phyloP scores from a whole-genome alignment of 2,329 filamentous ascomycete genomes.

The Tolypocladium pustulatum region DNA sequence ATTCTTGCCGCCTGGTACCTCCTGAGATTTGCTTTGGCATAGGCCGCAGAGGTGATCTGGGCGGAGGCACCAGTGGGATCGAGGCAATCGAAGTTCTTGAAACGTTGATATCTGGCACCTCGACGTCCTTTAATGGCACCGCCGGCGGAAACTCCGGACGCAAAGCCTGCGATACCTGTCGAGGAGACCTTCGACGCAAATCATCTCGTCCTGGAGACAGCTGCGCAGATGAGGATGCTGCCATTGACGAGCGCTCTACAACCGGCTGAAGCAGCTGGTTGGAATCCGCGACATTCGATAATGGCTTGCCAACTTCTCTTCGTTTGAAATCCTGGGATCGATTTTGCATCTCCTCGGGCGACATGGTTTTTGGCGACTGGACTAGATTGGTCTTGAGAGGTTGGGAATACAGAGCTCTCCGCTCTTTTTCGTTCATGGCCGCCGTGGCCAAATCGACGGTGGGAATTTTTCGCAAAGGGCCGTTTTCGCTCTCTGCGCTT shows the following conservation, averaged over 20 bases:
- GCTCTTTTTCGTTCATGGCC: slow-evolving; percentile 32
- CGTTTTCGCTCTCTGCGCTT: slow-evolving; percentile 19
- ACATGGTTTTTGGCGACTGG: slow-evolving; percentile 21
- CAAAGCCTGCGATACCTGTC: slow-evolving; percentile 16
- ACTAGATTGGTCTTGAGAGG: slow-evolving; percentile 20
- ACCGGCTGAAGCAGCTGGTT: slow-evolving; percentile 1
- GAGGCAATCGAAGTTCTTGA: neutral
- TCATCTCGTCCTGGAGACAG: slow-evolving; percentile 40
- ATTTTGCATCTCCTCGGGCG: slow-evolving; percentile 20
- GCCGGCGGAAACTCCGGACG: neutral
- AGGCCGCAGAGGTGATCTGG: neutral
- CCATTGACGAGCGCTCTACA: slow-evolving; percentile 1
- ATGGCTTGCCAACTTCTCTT: slow-evolving; percentile 21
- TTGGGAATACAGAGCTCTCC: slow-evolving; percentile 19
- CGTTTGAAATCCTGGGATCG: slow-evolving; percentile 25
- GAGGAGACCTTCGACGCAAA: slow-evolving; percentile 41
- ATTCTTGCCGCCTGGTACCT: neutral
- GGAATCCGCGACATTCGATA: neutral
- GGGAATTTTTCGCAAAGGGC: slow-evolving; percentile 32
- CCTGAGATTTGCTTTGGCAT: neutral
- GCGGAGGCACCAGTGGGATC: neutral
- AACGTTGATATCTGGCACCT: neutral
- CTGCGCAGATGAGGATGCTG: slow-evolving; percentile 27
- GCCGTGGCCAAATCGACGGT: slow-evolving; percentile 41
- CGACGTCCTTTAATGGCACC: neutral